Evolutionary conservation across 352 stramenopile species (phyloP), one percentile per base, ranked within the genome.

Genomic region (Phytophthora sojae): DNA sequence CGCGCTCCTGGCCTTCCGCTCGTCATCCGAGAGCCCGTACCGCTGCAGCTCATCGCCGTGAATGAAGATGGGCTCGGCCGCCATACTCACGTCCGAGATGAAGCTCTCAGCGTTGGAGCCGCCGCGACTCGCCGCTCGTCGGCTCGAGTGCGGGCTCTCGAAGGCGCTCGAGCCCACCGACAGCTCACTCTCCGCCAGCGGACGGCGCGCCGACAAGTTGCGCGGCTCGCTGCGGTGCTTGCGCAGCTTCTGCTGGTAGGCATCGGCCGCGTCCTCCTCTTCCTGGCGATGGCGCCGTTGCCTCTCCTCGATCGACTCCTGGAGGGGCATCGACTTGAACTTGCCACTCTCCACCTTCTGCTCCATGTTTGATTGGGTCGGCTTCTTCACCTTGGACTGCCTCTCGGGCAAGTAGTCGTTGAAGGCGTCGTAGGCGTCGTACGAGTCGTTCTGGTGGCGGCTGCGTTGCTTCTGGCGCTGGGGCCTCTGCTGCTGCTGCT

Each of bases 321-420:
- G 57, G 17, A 78, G 53, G 0, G 69, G 67, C 21, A 64, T 67
- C 15, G 71, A 77, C 49, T 57, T 74, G 62, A 90, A 90, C 53
- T 90, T 90, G 26, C 49, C 61, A 2, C 26, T 82, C 32, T 82
- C 65, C 15, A 55, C 54, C 55, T 52, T 73, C 2, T 69, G 56
- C 37, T 86, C 80, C 57, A 79, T 79, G 47, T 68, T 86, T 19
- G 77, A 68, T 39, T 80, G 75, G 1, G 58, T 65, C 6, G 53
- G 15, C 71, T 86, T 92, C 49, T 76, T 80, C 26, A 80, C 57
- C 17, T 82, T 79, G 9, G 82, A 79, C n/a, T 81, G 77, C 4
- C 74, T 85, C 21, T 79, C 67, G 1, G 79, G 81, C 62, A 92
- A 64, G 51, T 92, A 92, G 71, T 94, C 82, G 68, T 94, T 92